Evolutionary conservation across 305 asterid species (phyloP).

Genomic region (Withania somnifera): DNA sequence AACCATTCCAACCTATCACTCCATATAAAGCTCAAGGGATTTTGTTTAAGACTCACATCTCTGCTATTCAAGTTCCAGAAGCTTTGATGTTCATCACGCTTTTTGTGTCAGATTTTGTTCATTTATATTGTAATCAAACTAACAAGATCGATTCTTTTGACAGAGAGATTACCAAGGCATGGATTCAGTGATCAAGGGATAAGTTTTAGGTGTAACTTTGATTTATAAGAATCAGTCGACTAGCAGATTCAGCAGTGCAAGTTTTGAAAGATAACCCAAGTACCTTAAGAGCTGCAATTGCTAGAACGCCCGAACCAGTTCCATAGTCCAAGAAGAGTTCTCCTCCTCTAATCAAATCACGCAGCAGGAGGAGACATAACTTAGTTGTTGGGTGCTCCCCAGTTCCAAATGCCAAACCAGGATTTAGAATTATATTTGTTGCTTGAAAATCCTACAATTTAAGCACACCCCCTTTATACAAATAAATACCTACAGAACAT

Average conservation of each 20-base stretch:
- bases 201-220: neutral
- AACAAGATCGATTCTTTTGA: neutral
- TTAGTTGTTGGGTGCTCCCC: constrained; percentile 94
- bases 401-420: constrained; percentile 96
- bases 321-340: constrained; percentile 82
- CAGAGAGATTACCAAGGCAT: neutral
- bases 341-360: constrained; percentile 57
- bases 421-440: constrained; percentile 63
- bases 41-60: neutral
- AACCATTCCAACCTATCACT: neutral
- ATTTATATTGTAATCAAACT: neutral
- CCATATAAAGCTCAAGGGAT: neutral
- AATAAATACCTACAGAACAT: neutral
- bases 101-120: neutral
- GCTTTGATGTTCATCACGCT: neutral
- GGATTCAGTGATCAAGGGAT: neutral
- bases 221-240: neutral
- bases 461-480: constrained; percentile 5
- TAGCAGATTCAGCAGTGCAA: neutral
- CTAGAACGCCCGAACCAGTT: constrained; percentile 89
- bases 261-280: neutral
- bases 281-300: constrained; percentile 89
- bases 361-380: constrained; percentile 66
- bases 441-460: constrained; percentile 56
- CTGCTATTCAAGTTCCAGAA: neutral